Conservation (phyloP, 306 rosid species). For the Leucaena leucocephala region DNA sequence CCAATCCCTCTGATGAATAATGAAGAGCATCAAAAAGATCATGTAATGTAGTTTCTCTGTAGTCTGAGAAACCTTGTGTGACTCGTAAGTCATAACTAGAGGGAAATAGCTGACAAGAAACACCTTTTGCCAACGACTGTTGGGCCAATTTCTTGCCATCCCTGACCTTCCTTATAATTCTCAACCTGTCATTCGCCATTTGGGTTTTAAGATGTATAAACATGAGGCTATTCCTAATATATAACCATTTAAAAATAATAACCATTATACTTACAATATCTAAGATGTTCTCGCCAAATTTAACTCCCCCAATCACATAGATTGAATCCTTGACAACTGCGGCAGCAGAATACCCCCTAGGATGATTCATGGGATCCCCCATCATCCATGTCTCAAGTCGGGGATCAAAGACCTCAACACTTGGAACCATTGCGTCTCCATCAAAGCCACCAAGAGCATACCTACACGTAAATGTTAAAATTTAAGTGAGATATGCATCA, state of each 20-base stretch:
- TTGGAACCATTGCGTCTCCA: constrained; percentile 52
- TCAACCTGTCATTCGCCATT: constrained; percentile 57
- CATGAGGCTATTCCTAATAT: constrained; percentile 11
- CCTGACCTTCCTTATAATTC: constrained; percentile 62
- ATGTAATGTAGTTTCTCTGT: background rate
- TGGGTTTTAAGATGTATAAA: background rate
- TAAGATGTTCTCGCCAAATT: constrained; percentile 38
- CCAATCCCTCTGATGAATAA: background rate
- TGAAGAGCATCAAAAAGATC: constrained; percentile 1
- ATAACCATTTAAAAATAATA: background rate
- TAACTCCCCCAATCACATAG: constrained; percentile 67
- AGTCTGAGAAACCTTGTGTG: constrained; percentile 4
- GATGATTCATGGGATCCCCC: constrained; percentile 53
- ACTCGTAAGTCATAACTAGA: constrained; percentile 7
- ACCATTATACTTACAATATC: constrained; percentile 51
- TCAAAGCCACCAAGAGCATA: constrained; percentile 73
- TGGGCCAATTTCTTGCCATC: constrained; percentile 58
- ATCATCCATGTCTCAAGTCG: constrained; percentile 51
- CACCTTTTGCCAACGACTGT: constrained; percentile 53
- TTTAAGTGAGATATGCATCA: background rate
- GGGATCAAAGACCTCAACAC: constrained; percentile 63
- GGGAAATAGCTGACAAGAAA: constrained; percentile 60
- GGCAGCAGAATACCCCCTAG: constrained; percentile 60
- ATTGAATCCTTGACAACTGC: constrained; percentile 65
- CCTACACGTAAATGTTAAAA: constrained; percentile 42